These are phyloP conservation scores for Saxophila tyrrhenica DNA, from an alignment of 495 filamentous ascomycete species.

Conservation along the genomic window DNA sequence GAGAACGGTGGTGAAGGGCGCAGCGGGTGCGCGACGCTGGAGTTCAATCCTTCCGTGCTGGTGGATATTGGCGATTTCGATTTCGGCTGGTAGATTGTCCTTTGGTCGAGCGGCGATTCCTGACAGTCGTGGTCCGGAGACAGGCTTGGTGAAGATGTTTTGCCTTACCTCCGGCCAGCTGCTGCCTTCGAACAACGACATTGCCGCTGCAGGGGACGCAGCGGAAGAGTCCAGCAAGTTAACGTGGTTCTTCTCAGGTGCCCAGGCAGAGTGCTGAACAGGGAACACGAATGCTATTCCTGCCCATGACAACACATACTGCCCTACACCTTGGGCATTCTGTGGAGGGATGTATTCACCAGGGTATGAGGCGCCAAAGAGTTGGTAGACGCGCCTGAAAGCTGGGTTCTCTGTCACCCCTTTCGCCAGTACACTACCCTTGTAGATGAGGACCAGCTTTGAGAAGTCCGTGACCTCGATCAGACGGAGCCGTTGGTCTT, in stretches of 20 bases:
- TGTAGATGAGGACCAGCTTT: conserved; percentile 72
- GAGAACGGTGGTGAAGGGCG: conserved; percentile 54
- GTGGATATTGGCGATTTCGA: conserved; percentile 64
- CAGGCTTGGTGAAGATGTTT: conserved; percentile 60
- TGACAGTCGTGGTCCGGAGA: conserved; percentile 53
- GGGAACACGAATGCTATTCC: conserved; percentile 88
- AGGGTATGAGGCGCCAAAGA: conserved; percentile 82
- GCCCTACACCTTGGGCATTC: conserved; percentile 38
- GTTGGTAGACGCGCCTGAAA: conserved; percentile 81
- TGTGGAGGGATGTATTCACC: conserved; percentile 72
- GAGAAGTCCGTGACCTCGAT: conserved; percentile 87
- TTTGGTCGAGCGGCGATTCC: conserved; percentile 47
- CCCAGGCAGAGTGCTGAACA: conserved; percentile 63
- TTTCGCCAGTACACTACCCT: conserved; percentile 74
- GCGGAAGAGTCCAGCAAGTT: conserved; percentile 69
- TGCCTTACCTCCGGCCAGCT: conserved; percentile 77
- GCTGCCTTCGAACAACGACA: conserved; percentile 78
- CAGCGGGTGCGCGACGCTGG: conserved; percentile 44
- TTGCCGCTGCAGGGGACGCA: conserved; percentile 60
- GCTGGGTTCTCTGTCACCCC: conserved; percentile 54
- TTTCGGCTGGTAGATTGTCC: conserved; percentile 61
- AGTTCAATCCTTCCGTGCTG: conserved; percentile 68
- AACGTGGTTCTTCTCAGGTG: conserved; percentile 71
- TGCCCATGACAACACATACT: conserved; percentile 84
- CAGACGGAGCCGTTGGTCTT: conserved; percentile 79